These are phyloP conservation scores for Trichoderma sp. DNA, from an alignment of 2,329 filamentous ascomycete genomes.

Conservation along the genomic window DNA sequence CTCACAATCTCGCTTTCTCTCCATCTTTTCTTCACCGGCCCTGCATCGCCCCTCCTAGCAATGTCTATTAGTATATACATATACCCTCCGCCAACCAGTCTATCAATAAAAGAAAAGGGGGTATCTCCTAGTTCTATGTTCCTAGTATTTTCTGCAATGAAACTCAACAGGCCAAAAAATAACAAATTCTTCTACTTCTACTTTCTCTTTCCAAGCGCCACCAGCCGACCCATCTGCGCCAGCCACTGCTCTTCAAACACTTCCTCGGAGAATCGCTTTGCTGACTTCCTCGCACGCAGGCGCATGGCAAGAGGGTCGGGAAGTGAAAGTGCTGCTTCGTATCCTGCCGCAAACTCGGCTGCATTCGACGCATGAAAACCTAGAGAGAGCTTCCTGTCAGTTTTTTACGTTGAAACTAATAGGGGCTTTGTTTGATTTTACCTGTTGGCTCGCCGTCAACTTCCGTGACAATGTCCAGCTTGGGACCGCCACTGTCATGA, in stretches of 20 bases:
- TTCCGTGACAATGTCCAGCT: conserved; percentile 86
- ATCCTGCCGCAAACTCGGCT: conserved; percentile 79
- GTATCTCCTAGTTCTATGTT: conserved; percentile 45
- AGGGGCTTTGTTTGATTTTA: conserved; percentile 45
- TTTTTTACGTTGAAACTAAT: background rate
- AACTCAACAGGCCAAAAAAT: background rate
- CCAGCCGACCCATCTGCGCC: conserved; percentile 71
- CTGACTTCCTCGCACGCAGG: conserved; percentile 73
- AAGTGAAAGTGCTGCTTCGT: conserved; percentile 74
- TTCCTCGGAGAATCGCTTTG: conserved; percentile 83
- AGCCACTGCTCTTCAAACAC: conserved; percentile 83
- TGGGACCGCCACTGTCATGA: conserved; percentile 90
- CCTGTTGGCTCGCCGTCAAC: conserved; percentile 78
- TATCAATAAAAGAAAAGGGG: conserved; percentile 35
- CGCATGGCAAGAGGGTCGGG: conserved; percentile 76
- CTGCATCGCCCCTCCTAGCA: background rate
- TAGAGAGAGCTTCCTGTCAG: conserved; percentile 34
- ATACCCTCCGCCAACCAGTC: conserved; percentile 14
- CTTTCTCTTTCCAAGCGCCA: conserved; percentile 49
- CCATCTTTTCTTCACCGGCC: background rate
- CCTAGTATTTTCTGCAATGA: conserved; percentile 27
- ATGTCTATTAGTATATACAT: conserved; percentile 2
- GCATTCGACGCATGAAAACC: conserved; percentile 85
- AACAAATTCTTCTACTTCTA: background rate
- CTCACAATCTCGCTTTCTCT: background rate